These are phyloP conservation scores for Hamigera avellanea DNA, from an alignment of 495 filamentous ascomycete species.

Conservation along the genomic window DNA sequence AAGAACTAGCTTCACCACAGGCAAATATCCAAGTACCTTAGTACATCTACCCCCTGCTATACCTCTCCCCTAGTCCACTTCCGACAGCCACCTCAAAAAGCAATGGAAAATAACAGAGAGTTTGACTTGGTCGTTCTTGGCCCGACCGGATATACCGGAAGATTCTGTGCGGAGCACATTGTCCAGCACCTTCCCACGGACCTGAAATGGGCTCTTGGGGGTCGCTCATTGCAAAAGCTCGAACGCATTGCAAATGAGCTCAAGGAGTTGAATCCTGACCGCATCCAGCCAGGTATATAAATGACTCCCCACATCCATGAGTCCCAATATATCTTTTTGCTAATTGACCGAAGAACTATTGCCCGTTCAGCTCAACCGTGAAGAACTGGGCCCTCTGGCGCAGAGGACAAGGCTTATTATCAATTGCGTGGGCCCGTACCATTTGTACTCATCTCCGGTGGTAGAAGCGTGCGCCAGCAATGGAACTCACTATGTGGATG, in stretches of 20 bases:
- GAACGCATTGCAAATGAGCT: constrained; percentile 53
- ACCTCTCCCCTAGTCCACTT: no score
- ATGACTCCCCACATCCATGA: background rate
- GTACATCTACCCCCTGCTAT: no score
- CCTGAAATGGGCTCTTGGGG: constrained; percentile 83
- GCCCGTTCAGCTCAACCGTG: constrained; percentile 48
- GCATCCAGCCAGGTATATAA: constrained; percentile 49
- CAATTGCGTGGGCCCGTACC: constrained; percentile 78
- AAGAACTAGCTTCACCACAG: no score
- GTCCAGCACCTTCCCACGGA: constrained; percentile 60
- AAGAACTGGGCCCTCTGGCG: constrained; percentile 53
- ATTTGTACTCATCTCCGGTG: constrained; percentile 63
- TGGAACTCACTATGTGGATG: constrained; percentile 88
- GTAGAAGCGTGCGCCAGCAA: constrained; percentile 79
- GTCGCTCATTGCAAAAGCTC: constrained; percentile 66
- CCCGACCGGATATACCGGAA: constrained; percentile 81
- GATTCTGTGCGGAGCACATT: constrained; percentile 66
- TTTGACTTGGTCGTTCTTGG: constrained; percentile 82
- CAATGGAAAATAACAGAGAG: no score
- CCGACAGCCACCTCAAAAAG: no score
- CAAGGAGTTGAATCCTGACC: constrained; percentile 55
- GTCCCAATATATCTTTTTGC: background rate
- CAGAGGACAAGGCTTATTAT: constrained; percentile 70
- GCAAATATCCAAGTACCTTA: no score
- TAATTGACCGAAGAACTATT: constrained; percentile 39